These are phyloP conservation scores for Boletellus sp. DNA, from an alignment of 768 basidiomycete genomes.

Conservation along the genomic window DNA sequence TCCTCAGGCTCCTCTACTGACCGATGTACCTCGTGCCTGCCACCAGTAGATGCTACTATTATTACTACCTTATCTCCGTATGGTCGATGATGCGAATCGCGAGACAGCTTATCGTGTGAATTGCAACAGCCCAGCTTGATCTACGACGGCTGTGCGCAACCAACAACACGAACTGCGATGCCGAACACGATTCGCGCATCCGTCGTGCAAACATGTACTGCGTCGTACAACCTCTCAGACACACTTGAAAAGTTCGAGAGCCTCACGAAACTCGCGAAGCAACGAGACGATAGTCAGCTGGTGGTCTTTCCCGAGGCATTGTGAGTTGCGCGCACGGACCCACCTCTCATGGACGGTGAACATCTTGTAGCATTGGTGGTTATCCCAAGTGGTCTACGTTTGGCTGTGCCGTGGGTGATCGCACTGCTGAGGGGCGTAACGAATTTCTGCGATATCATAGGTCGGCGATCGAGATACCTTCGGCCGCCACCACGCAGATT, in stretches of 20 bases:
- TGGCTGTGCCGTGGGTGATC: conserved; percentile 44
- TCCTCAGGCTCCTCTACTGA: conserved; percentile 30
- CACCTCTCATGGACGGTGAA: neutral
- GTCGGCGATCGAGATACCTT: conserved; percentile 57
- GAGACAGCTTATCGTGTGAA: conserved; percentile 1
- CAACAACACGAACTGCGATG: conserved; percentile 11
- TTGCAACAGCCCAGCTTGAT: neutral
- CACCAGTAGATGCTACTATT: conserved; percentile 10
- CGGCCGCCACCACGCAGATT: conserved; percentile 43
- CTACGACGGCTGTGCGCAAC: neutral
- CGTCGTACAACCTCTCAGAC: conserved; percentile 40
- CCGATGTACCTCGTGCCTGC: conserved; percentile 1
- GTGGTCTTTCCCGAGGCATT: conserved; percentile 59
- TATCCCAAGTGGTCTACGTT: conserved; percentile 56
- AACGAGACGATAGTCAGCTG: conserved; percentile 45
- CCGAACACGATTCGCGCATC: conserved; percentile 42
- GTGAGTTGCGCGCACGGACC: conserved; percentile 29
- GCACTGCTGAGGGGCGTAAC: conserved; percentile 49
- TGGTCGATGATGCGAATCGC: conserved; percentile 1
- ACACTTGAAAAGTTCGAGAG: conserved; percentile 50
- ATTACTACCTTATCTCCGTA: conserved; percentile 1
- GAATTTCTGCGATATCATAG: conserved; percentile 54
- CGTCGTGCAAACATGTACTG: conserved; percentile 51
- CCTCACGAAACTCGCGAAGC: conserved; percentile 42
- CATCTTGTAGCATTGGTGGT: conserved; percentile 45